These are phyloP conservation scores for Plasmodium cynomolgi DNA, from an alignment of 169 alveolate genomes.

Conservation along the genomic window DNA sequence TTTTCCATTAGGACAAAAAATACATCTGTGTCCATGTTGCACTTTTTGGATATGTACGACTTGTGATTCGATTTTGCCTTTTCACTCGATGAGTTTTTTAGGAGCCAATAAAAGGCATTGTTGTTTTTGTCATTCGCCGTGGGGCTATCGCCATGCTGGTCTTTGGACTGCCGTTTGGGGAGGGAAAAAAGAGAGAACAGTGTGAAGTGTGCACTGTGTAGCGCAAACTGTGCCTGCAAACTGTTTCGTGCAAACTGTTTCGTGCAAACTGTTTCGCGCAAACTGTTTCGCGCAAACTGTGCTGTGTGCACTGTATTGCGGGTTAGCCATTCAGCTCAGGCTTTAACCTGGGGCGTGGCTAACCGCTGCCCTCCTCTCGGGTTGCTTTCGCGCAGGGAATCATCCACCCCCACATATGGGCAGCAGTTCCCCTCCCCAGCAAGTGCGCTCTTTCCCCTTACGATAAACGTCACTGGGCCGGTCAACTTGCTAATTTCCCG, in stretches of 20 bases:
- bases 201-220: not conserved
- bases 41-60: conserved; percentile 67
- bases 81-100: conserved; percentile 43
- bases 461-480: conserved; percentile 67
- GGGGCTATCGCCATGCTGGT: not conserved
- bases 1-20: conserved; percentile 58
- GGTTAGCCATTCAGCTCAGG: not conserved
- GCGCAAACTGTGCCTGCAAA: no score
- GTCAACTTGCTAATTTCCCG: conserved; percentile 29
- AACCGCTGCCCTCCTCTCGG: not conserved
- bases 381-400: no score
- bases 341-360: not conserved
- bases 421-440: not conserved
- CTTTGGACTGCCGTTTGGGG: conserved; percentile 28
- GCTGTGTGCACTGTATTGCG: no score
- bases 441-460: conserved; percentile 7
- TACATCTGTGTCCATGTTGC: conserved; percentile 73
- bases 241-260: not conserved
- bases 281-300: no score
- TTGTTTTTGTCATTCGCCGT: conserved; percentile 15
- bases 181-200: not conserved
- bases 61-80: conserved; percentile 31
- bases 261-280: no score
- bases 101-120: conserved; percentile 38
- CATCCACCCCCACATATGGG: not conserved